Evolutionary conservation across 176 grass and related monocot genomes (phyloP).

Genomic region (Stipa capillata): DNA sequence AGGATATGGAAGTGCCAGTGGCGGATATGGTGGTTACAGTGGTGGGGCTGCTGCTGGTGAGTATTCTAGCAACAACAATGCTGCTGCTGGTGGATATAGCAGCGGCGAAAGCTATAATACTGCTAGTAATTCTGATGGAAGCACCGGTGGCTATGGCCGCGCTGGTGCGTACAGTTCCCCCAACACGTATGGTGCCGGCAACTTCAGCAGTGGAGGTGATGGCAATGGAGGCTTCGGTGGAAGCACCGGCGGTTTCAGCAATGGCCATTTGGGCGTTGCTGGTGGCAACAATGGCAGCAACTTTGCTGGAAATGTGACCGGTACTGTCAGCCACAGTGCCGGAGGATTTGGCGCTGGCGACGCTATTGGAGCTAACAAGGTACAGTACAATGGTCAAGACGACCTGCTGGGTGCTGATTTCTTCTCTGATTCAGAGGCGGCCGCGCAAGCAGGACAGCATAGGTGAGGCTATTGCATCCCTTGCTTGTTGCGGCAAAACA

Average conservation of each 20-base stretch:
- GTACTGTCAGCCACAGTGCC: background rate
- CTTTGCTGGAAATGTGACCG: background rate
- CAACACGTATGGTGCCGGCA: background rate
- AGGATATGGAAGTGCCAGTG: conserved; percentile 5
- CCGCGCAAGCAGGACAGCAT: conserved; percentile 32
- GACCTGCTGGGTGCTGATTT: conserved; percentile 32
- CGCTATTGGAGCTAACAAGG: background rate
- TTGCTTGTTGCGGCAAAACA: background rate
- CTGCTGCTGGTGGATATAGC: conserved; percentile 10
- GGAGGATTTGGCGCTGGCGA: background rate
- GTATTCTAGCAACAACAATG: conserved; percentile 7
- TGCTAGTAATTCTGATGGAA: background rate
- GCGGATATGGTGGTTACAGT: conserved; percentile 9
- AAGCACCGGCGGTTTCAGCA: background rate
- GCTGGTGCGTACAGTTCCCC: background rate
- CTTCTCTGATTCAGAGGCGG: conserved; percentile 30
- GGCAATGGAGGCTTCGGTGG: background rate
- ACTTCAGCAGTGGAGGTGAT: too few relatives aligned
- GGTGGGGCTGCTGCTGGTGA: background rate
- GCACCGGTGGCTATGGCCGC: background rate
- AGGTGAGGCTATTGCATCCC: background rate
- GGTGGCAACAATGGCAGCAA: background rate
- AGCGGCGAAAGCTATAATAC: background rate
- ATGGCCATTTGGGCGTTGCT: background rate
- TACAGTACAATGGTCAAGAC: conserved; percentile 37